phyloP scores from a whole-genome alignment of 768 basidiomycete species.

The Boletus subcaerulescens region DNA sequence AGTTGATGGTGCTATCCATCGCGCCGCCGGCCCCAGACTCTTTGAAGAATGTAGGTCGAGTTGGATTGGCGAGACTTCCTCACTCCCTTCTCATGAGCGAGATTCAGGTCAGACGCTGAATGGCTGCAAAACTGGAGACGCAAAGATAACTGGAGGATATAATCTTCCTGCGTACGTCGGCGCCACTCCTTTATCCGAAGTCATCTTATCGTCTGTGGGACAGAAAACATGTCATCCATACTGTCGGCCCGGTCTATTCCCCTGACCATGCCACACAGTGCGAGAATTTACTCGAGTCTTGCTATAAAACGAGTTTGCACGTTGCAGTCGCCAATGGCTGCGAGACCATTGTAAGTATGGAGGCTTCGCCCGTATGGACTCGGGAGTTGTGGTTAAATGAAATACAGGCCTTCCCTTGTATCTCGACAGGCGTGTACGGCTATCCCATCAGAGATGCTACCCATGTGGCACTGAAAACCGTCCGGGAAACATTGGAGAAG shows the following conservation, averaged over 20 bases:
- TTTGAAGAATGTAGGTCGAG: constrained; percentile 61
- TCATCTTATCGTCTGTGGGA: not conserved
- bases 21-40: constrained; percentile 64
- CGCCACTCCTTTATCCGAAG: not conserved
- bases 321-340: constrained; percentile 58
- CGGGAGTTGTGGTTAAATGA: not conserved
- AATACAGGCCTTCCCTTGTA: constrained; percentile 70
- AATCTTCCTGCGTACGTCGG: constrained; percentile 69
- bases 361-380: not conserved
- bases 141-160: constrained; percentile 80
- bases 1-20: constrained; percentile 86
- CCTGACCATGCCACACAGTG: constrained; percentile 38
- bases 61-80: not conserved
- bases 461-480: constrained; percentile 59
- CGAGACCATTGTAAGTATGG: constrained; percentile 55
- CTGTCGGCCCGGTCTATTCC: constrained; percentile 72
- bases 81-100: constrained; percentile 19
- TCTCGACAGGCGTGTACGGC: constrained; percentile 77
- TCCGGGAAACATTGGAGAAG: constrained; percentile 55
- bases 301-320: constrained; percentile 63
- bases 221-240: constrained; percentile 73
- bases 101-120: constrained; percentile 65
- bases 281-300: constrained; percentile 58
- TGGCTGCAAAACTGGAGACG: constrained; percentile 68
- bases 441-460: constrained; percentile 77